These are phyloP conservation scores for Cryptomeria japonica DNA, from an alignment of 75 land plant genomes.

Conservation along the genomic window DNA sequence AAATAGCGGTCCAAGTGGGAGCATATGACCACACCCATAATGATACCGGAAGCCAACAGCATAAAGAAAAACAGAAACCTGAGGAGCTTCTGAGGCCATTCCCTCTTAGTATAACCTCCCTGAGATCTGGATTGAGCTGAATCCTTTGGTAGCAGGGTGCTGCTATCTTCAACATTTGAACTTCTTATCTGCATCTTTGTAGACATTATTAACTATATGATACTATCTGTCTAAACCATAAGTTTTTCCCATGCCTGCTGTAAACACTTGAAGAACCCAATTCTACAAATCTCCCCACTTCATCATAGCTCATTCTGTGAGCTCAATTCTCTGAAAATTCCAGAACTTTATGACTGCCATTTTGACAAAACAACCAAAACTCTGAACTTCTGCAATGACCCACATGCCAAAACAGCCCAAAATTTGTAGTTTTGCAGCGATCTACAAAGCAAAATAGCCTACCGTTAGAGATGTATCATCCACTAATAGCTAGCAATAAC, in stretches of 20 bases:
- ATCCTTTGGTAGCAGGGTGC: not conserved
- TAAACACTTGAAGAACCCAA: not conserved
- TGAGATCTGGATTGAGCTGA: not conserved
- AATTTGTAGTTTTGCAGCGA: too few species aligned
- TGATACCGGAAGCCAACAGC: constrained; percentile 42
- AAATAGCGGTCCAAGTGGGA: constrained; percentile 42
- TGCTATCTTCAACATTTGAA: not conserved
- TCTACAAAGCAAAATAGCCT: too few species aligned
- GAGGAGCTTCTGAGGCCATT: constrained; percentile 42
- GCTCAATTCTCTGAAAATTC: not conserved
- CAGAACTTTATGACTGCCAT: too few species aligned
- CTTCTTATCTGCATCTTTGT: not conserved
- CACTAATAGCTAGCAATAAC: too few species aligned
- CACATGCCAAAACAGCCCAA: too few species aligned
- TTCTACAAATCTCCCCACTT: not conserved
- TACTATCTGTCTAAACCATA: not conserved
- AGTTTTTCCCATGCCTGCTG: not conserved
- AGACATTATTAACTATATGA: not conserved
- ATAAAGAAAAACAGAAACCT: constrained; percentile 48
- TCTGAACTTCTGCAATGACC: too few species aligned
- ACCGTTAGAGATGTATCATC: too few species aligned
- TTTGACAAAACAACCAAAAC: not conserved
- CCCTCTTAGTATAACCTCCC: constrained; percentile 4
- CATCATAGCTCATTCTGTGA: not conserved
- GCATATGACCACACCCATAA: constrained; percentile 39